phyloP scores from a whole-genome alignment of 257 asterid species.

The Paraleonurus japonicus region DNA sequence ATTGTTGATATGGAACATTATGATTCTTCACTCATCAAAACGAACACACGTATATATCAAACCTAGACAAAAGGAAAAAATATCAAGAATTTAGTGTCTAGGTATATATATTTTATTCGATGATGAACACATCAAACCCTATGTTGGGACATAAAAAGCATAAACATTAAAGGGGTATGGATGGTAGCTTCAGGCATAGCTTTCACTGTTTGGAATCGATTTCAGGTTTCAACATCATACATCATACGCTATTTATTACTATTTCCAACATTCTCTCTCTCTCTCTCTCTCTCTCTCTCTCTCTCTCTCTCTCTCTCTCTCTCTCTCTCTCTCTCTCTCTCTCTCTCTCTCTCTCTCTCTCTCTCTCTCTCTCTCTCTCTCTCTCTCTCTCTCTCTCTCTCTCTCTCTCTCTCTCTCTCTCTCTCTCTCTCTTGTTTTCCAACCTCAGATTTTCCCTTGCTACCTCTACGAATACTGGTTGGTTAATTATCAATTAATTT shows the following conservation, averaged over 20 bases:
- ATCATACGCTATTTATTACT: conserved; percentile 19
- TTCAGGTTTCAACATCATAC: conserved; percentile 38
- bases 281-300: no score
- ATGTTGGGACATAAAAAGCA: conserved; percentile 26
- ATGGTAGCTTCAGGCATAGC: conserved; percentile 36
- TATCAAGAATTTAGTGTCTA: not conserved
- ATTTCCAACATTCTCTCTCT: conserved; percentile 58
- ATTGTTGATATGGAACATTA: not conserved
- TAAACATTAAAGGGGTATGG: conserved; percentile 17
- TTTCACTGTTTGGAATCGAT: conserved; percentile 37
- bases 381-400: no score
- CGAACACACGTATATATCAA: not conserved
- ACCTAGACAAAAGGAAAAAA: not conserved
- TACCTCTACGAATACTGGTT: no score
- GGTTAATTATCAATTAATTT: no score
- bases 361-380: no score
- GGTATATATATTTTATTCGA: not conserved
- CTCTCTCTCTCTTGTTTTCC: no score
- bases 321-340: no score
- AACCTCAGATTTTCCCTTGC: no score
- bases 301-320: no score
- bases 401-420: no score
- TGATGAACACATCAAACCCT: not conserved
- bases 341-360: no score
- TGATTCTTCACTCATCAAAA: not conserved